These are phyloP conservation scores for Pseudoperonospora humuli DNA, from an alignment of 352 stramenopile species.

Conservation along the genomic window DNA sequence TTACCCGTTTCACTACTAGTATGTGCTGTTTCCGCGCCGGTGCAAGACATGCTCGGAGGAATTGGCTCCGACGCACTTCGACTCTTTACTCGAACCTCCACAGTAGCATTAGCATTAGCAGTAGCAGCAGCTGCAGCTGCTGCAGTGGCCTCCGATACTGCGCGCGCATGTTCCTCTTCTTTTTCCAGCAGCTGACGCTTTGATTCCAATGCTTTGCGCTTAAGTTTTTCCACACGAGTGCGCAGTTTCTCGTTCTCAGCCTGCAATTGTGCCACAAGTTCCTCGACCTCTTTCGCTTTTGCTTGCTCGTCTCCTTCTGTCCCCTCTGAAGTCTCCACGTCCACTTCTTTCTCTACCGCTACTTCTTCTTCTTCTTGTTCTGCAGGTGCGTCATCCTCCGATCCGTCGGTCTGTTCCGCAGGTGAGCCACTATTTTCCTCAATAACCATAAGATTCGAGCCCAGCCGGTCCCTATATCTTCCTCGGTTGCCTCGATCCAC, in stretches of 20 bases:
- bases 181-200: conserved; percentile 47
- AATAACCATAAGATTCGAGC: conserved; percentile 53
- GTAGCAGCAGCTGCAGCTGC: conserved; percentile 16
- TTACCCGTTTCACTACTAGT: conserved; percentile 28
- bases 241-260: conserved; percentile 74
- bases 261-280: conserved; percentile 45
- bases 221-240: conserved; percentile 65
- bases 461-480: conserved; percentile 37
- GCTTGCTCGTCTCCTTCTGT: conserved; percentile 14
- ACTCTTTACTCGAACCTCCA: conserved; percentile 8
- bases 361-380: conserved; percentile 37
- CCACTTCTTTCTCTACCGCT: conserved; percentile 11
- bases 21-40: conserved; percentile 2
- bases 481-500: conserved; percentile 29
- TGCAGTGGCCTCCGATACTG: conserved; percentile 23
- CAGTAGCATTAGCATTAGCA: conserved; percentile 6
- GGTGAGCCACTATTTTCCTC: conserved; percentile 59
- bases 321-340: conserved; percentile 24
- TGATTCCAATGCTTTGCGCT: conserved; percentile 49
- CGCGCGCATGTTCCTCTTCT: conserved; percentile 40
- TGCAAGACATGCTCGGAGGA: conserved; percentile 6
- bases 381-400: conserved; percentile 41
- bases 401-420: conserved; percentile 45
- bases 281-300: conserved; percentile 27
- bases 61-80: neutral